Base-by-base conservation (phyloP, 148 eudicot genomes). In the Chenopodium berlandieri region DNA sequence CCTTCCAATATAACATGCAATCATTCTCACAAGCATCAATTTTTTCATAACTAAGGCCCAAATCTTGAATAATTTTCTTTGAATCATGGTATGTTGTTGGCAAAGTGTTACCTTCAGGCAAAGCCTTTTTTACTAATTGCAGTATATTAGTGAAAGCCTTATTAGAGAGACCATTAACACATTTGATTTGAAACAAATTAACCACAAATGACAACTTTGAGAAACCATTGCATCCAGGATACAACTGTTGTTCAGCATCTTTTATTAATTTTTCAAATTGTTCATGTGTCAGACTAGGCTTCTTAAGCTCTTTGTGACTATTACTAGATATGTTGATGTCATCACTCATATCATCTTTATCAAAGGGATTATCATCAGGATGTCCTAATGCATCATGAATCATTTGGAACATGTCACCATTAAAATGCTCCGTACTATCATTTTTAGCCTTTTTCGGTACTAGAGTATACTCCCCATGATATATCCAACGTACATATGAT, bases 11-110 rank as follows among this genome's bases (percentile, higher is more conserved):
- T 13, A 56, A 19, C 62, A 16, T 56, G 62, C 62, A 56, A 56
- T 56, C 62, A 56, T 56, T 56, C 17, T 56, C 62, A 56, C 22
- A 56, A 16, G 76, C 82, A 13, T 79, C 66, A 9, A 71, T 79
- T 37, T 69, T 69, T 54, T 2, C 67, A 79, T 73, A 81, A 7
- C 23, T 64, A 52, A 81, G 34, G 37, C 78, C 83, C 5, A 81
- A 75, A 47, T 75, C 75, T 10, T 32, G 7, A 11, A 56, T 79
- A 30, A 58, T 56, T 34, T 79, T 79, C 25, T 54, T 44, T 32
- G 75, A n/a, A 34, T 58, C 69, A 58, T 71, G 40, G 22, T 79
- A 79, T 1, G 34, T 32, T 40, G 76, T 56, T 13, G 82, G 76
- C 1, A 71, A n/a, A 34, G 19, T 31, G 19, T 34, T 76, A 47